Base-by-base conservation (phyloP, 106 monocot species). In the Acorus calamus region DNA sequence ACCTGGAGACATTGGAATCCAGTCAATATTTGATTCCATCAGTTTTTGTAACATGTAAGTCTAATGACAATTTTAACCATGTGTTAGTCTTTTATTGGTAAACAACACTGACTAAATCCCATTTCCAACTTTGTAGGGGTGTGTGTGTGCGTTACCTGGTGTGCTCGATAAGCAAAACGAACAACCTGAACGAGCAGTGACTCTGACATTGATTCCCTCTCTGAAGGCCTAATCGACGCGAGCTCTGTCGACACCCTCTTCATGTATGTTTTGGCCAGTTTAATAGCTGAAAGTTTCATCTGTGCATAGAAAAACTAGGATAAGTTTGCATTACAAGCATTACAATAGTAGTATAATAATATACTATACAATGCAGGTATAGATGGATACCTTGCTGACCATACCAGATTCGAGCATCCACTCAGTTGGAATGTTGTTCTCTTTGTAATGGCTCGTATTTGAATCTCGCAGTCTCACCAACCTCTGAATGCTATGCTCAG, bases 351-450 rank as follows among this genome's bases (percentile, higher is more conserved):
- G 28, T 28, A 28, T 28, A 28, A 28, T 28, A 28, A 28, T 28
- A 28, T 28, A 28, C 28, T 28, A 28, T 28, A 28, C 28, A 28
- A 28, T 28, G 28, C 28, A 28, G 28, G 28, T 28, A 28, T 28
- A 28, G 7, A 14, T 6, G 60, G n/a, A 42, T 78, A 82, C 93
- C 85, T 79, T 83, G 61, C 56, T 79, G 44, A 86, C 50, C 52
- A 88, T 84, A 68, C 93, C 86, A 46, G 89, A 83, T 65, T 93
- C 89, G 45, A 83, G 78, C 93, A 93, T 83, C 93, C 93, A 93
- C 44, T 79, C 83, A 0, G 74, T 77, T 9, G 93, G 93, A 60
- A 93, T 86, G 68, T 78, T 86, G 67, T 12, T 70, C 51, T 83
- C 78, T 61, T 48, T 76, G 70, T 86, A 93, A 28, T 78, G 68